Evolutionary conservation across 257 asterid genomes (phyloP).

Genomic region (Datura wrightii): DNA sequence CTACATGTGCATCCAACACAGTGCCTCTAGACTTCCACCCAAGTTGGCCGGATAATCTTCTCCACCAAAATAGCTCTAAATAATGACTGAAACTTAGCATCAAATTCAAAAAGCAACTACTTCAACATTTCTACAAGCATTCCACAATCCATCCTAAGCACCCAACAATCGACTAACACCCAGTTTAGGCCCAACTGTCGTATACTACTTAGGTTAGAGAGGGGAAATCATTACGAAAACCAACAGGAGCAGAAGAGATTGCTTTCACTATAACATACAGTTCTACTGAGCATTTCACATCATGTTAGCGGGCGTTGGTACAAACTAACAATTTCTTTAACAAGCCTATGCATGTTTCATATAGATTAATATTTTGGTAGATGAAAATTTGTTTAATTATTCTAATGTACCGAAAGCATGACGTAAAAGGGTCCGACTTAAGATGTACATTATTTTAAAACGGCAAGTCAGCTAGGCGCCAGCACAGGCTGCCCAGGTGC

Average conservation of each 20-base stretch:
- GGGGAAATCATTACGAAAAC: not conserved
- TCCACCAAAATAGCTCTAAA: not conserved
- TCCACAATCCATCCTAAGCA: not conserved
- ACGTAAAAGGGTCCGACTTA: not conserved
- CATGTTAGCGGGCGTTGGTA: not conserved
- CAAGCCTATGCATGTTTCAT: not conserved
- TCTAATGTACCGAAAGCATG: constrained; percentile 5
- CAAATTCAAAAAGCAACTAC: not conserved
- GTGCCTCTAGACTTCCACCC: not conserved
- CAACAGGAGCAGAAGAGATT: constrained; percentile 10
- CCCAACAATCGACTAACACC: not conserved
- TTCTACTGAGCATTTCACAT: not conserved
- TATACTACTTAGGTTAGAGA: not conserved
- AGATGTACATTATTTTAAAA: not conserved
- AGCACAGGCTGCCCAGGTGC: not conserved
- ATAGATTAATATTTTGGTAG: not conserved
- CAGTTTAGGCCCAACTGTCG: not conserved
- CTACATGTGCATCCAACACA: not conserved
- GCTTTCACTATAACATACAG: not conserved
- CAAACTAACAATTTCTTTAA: not conserved
- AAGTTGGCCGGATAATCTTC: not conserved
- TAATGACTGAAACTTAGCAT: not conserved
- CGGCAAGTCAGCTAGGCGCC: not conserved
- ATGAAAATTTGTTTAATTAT: not conserved
- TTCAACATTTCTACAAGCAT: not conserved